Evolutionary conservation across 192 early-diverging fungal genomes (phyloP).

Genomic region (Chytriomyces sp.): DNA sequence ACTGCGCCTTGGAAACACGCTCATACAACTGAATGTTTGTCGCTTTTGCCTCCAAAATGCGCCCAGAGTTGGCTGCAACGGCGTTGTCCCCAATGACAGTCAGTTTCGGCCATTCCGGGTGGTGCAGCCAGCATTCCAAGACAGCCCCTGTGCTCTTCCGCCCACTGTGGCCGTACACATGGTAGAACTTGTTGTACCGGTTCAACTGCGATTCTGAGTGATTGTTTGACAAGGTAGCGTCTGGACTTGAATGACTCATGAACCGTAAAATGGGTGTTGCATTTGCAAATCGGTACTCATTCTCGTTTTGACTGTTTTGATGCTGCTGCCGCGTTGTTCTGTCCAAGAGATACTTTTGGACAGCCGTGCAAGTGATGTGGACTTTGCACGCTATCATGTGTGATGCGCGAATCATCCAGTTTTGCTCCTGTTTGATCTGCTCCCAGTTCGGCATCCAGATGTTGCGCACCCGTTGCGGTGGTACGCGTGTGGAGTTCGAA

Average conservation of each 20-base stretch:
- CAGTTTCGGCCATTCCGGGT: conserved; percentile 16
- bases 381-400: conserved; percentile 11
- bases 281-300: neutral
- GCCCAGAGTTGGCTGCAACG: neutral
- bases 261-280: neutral
- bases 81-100: conserved; percentile 12
- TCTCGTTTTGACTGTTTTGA: neutral
- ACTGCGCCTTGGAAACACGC: neutral
- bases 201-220: neutral
- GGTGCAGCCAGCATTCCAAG: conserved; percentile 13
- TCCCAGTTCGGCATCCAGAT: conserved; percentile 1
- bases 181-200: conserved; percentile 24
- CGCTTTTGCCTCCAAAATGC: neutral
- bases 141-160: conserved; percentile 13
- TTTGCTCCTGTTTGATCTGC: neutral
- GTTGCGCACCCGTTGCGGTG: neutral
- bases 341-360: neutral
- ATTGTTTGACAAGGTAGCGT: neutral
- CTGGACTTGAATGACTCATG: conserved; percentile 29
- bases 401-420: neutral
- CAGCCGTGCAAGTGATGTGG: conserved; percentile 10
- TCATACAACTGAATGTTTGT: neutral
- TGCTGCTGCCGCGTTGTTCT: neutral
- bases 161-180: conserved; percentile 7
- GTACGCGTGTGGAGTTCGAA: too few relatives aligned